Base-by-base conservation (phyloP, 768 basidiomycete genomes). In the Gymnopilus junonius region DNA sequence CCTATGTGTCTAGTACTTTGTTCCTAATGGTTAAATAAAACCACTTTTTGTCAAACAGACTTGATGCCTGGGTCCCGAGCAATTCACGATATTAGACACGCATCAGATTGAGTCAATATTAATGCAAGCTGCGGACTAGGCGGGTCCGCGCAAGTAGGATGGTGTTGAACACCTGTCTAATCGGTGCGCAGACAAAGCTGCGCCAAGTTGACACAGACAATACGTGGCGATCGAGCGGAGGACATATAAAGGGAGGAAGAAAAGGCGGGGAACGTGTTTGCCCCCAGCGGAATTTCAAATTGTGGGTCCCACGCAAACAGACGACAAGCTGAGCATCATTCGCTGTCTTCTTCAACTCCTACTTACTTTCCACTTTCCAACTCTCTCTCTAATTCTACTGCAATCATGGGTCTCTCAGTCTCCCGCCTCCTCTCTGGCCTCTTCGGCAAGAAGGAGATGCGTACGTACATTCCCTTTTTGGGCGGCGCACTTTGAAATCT, bases 401-500 rank as follows among this genome's bases (percentile, higher is more conserved):
- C 73, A 80, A 79, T 70, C 76, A 94, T 94, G 92, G 92, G 92
- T 87, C 80, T 94, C 64, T 85, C 86, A 14, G 79, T 94, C 65
- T 94, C 92, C 69, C 81, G 81, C 69, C 77, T 95, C 50, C 87
- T 98, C 73, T 83, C 87, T 54, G 86, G 87, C 76, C 86, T 99
- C 74, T 95, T 98, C 72, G 96, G 95, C 80, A 98, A 97, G 86
- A 97, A 91, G 88, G 97, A 99, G 83, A 99, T 99, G 97, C 95
- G 96, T 97, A 79, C 77, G 96, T 83, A 34, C 21, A 4, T 81
- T 67, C 64, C 67, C 65, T 66, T 71, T 64, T 64, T 68, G 32
- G 46, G 31, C 69, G 70, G 17, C 59, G 40, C 40, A 27, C 60
- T 69, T 55, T 69, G 67, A 74, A 67, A 74, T 67, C 71, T 71